Conservation (phyloP, 805 yeast species). For the Pichia eremophila region DNA sequence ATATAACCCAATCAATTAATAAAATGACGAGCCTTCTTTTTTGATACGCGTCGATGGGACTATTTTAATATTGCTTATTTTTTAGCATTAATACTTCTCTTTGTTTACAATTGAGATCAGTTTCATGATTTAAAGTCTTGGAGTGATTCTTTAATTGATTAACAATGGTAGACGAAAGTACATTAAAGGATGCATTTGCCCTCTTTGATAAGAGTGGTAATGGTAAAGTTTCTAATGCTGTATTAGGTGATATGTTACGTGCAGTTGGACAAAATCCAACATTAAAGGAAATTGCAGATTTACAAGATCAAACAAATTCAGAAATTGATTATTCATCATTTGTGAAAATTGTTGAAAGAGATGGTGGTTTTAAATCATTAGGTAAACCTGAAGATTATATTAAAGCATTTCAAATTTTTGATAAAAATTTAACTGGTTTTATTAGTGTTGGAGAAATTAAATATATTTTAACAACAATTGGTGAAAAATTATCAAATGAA, state of each 20-base stretch:
- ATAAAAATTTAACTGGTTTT: constrained; percentile 89
- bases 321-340: constrained; percentile 71
- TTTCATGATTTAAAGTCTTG: too few relatives aligned
- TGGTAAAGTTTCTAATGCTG: constrained; percentile 76
- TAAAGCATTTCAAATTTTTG: constrained; percentile 95
- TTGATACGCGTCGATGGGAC: too few relatives aligned
- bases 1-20: too few relatives aligned
- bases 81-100: too few relatives aligned
- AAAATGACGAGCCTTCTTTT: too few relatives aligned
- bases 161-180: background rate
- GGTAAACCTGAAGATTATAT: constrained; percentile 91
- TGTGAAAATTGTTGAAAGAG: constrained; percentile 69
- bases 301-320: constrained; percentile 29
- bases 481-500: constrained; percentile 81
- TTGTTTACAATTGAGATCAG: too few relatives aligned
- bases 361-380: constrained; percentile 77
- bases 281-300: constrained; percentile 66
- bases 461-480: constrained; percentile 89
- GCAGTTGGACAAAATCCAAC: constrained; percentile 99
- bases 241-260: constrained; percentile 86
- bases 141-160: too few relatives aligned
- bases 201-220: constrained; percentile 94
- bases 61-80: too few relatives aligned
- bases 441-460: constrained; percentile 96
- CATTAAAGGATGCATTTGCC: constrained; percentile 81